Evolutionary conservation across 345 rosid genomes (phyloP).

Genomic region (Sisymbrium altissimum): DNA sequence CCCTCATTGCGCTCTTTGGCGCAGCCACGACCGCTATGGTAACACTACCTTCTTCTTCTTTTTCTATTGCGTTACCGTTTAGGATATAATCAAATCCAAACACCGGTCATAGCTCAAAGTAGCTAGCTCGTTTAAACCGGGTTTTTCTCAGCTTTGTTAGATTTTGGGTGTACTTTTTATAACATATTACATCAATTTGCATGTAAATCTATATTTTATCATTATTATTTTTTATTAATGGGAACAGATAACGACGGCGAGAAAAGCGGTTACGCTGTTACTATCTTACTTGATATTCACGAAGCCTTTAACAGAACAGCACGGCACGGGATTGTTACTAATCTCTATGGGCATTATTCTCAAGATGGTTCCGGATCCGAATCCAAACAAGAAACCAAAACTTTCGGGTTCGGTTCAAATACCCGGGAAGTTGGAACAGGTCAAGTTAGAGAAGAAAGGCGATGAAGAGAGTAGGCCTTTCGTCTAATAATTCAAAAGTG

Average conservation of each 20-base stretch:
- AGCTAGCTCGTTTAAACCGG: neutral
- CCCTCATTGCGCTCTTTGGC: slow-evolving; percentile 78
- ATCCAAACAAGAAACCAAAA: slow-evolving; percentile 24
- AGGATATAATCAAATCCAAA: neutral
- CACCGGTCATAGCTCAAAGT: neutral
- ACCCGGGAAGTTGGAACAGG: slow-evolving; percentile 10
- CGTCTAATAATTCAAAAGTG: slow-evolving; percentile 33
- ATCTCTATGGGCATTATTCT: slow-evolving; percentile 71
- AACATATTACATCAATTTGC: neutral
- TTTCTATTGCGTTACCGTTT: neutral
- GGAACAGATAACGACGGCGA: slow-evolving; percentile 76
- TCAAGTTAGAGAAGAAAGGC: slow-evolving; percentile 18
- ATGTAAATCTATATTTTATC: neutral
- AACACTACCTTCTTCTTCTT: slow-evolving; percentile 11
- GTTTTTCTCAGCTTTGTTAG: neutral
- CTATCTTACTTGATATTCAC: slow-evolving; percentile 80
- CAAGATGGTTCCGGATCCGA: slow-evolving; percentile 75
- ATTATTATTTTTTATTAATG: neutral
- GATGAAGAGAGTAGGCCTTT: slow-evolving; percentile 56
- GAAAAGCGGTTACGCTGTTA: slow-evolving; percentile 72
- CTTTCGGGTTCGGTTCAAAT: slow-evolving; percentile 11
- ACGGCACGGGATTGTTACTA: slow-evolving; percentile 71
- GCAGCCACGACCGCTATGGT: slow-evolving; percentile 94
- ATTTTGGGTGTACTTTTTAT: neutral
- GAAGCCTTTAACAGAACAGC: slow-evolving; percentile 87